These are phyloP conservation scores for Acanthamoeba healyi DNA, from an alignment of 208 protist species.

Conservation along the genomic window DNA sequence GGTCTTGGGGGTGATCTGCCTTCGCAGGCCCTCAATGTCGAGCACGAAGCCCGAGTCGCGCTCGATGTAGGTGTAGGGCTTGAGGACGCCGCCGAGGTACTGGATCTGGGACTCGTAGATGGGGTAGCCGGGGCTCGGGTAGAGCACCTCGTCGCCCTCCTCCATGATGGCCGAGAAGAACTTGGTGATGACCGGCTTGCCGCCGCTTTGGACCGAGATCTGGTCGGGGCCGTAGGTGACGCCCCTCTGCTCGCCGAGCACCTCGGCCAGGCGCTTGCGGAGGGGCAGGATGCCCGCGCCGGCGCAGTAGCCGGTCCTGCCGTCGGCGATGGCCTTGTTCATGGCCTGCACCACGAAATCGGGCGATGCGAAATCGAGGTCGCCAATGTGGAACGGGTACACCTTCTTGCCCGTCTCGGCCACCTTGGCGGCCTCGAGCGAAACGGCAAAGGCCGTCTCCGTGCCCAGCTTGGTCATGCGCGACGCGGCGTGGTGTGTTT, in stretches of 20 bases:
- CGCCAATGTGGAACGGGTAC: constrained; percentile 80
- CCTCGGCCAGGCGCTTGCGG: constrained; percentile 73
- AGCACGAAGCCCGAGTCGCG: constrained; percentile 56
- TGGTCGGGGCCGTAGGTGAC: constrained; percentile 71
- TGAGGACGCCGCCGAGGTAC: constrained; percentile 72
- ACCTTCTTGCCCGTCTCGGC: constrained; percentile 75
- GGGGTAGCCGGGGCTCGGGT: constrained; percentile 78
- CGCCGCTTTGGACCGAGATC: constrained; percentile 75
- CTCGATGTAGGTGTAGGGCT: constrained; percentile 74
- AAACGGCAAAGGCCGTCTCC: constrained; percentile 76
- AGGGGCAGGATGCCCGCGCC: constrained; percentile 74
- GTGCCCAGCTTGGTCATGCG: constrained; percentile 77
- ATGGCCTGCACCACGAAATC: constrained; percentile 50
- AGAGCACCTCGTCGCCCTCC: constrained; percentile 76
- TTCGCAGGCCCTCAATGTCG: constrained; percentile 56
- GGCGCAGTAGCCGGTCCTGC: constrained; percentile 78
- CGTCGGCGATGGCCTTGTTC: constrained; percentile 75
- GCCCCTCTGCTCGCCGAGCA: constrained; percentile 31
- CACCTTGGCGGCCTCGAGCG: constrained; percentile 63
- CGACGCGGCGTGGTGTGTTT: neutral
- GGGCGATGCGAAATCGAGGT: constrained; percentile 76
- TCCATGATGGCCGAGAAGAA: constrained; percentile 73
- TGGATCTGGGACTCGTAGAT: constrained; percentile 80
- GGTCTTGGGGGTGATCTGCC: constrained; percentile 53
- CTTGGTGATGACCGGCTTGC: constrained; percentile 79